Conservation (phyloP, 768 basidiomycete species). For the Rhodosporidiobolus odoratus region DNA sequence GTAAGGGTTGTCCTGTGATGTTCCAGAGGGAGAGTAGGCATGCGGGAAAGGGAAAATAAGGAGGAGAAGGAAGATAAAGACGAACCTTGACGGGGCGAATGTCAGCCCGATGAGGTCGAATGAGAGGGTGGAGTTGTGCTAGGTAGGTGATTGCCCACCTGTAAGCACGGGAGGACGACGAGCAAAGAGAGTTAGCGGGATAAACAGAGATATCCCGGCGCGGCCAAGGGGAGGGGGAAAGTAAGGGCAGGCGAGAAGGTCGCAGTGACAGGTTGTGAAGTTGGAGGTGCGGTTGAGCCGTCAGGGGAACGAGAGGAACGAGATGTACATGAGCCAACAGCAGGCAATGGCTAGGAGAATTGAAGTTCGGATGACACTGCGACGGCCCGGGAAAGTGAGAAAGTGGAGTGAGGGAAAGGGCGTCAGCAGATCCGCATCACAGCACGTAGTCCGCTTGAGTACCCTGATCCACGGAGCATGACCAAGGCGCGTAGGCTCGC, state of each 20-base stretch:
- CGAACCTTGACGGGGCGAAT: no score
- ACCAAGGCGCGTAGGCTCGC: not conserved
- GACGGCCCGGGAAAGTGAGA: not conserved
- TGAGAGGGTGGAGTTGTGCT: constrained; percentile 84
- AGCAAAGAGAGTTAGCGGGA: no score
- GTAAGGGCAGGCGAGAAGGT: not conserved
- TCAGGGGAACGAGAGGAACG: no score
- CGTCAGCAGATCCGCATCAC: not conserved
- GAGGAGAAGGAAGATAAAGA: not conserved
- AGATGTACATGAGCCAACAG: constrained; percentile 70
- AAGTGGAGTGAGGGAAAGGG: not conserved
- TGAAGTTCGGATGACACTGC: constrained; percentile 74
- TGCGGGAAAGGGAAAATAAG: not conserved
- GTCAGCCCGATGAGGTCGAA: no score
- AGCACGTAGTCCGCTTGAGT: no score
- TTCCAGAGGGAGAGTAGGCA: no score
- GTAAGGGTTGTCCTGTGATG: no score
- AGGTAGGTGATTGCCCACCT: constrained; percentile 91
- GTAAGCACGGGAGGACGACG: not conserved
- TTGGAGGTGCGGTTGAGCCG: no score
- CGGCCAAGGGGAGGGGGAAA: not conserved
- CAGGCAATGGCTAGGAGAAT: constrained; percentile 69
- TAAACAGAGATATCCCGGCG: no score
- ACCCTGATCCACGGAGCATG: no score
- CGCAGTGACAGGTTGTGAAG: no score